These are phyloP conservation scores for Castanea sativa DNA, from an alignment of 306 rosid genomes.

Conservation along the genomic window DNA sequence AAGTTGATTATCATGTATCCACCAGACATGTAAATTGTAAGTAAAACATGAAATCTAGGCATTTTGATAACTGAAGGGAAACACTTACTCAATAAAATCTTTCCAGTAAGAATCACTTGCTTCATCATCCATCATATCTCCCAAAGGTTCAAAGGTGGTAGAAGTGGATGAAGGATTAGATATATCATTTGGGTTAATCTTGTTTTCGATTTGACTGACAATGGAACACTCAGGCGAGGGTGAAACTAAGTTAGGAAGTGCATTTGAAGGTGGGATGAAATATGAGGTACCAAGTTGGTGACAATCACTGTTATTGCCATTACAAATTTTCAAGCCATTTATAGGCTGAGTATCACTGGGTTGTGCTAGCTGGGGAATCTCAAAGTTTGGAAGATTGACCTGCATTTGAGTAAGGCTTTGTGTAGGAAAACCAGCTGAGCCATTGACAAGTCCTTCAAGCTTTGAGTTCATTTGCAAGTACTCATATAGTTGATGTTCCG, in stretches of 20 bases:
- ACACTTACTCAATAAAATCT: constrained; percentile 29
- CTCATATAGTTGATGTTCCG: constrained; percentile 29
- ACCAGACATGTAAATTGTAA: background rate
- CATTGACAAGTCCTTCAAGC: constrained; percentile 19
- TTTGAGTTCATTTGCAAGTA: constrained; percentile 29
- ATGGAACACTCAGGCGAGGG: constrained; percentile 35
- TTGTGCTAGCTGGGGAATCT: constrained; percentile 17
- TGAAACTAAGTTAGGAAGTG: constrained; percentile 47
- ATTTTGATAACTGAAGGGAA: background rate
- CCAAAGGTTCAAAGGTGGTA: constrained; percentile 51
- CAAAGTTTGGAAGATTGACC: constrained; percentile 24
- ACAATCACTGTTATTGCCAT: background rate
- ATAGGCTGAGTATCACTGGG: background rate
- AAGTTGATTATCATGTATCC: background rate
- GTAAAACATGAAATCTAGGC: background rate
- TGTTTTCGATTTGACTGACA: constrained; percentile 26
- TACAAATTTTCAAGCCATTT: constrained; percentile 1
- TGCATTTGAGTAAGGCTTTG: constrained; percentile 25
- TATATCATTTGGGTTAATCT: constrained; percentile 21
- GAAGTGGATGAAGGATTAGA: constrained; percentile 38
- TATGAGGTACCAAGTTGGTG: constrained; percentile 1
- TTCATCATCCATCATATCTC: constrained; percentile 42
- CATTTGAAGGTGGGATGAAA: constrained; percentile 20
- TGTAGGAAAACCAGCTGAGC: constrained; percentile 23
- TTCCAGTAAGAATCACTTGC: constrained; percentile 37